phyloP scores from a whole-genome alignment of 345 rosid genomes.

The Pugionium dolabratum region DNA sequence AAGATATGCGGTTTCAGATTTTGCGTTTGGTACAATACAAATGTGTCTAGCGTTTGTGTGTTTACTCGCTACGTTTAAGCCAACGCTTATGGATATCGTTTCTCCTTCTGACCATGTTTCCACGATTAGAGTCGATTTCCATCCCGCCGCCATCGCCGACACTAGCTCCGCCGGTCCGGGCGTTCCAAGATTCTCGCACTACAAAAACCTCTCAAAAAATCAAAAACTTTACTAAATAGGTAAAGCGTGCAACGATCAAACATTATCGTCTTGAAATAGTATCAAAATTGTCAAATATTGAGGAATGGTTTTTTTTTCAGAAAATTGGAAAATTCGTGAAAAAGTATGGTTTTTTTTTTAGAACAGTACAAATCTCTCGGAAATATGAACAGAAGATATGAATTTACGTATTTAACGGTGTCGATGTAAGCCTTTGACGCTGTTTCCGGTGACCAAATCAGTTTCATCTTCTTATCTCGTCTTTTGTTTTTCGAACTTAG shows the following conservation, averaged over 20 bases:
- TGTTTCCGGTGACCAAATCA: conserved; percentile 85
- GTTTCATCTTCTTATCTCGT: conserved; percentile 59
- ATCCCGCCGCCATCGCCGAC: conserved; percentile 93
- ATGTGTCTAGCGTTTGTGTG: conserved; percentile 81
- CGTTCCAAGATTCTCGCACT: conserved; percentile 60
- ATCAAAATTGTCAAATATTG: not conserved
- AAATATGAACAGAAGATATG: conserved; percentile 4
- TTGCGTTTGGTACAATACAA: conserved; percentile 70
- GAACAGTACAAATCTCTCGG: too few species aligned
- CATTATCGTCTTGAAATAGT: not conserved
- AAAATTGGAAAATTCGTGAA: too few species aligned
- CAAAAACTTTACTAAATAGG: not conserved
- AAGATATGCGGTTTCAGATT: conserved; percentile 55
- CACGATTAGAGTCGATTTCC: conserved; percentile 72
- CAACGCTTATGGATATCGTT: conserved; percentile 61
- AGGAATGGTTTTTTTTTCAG: too few species aligned
- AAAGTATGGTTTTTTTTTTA: too few species aligned
- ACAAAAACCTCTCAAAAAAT: conserved; percentile 14
- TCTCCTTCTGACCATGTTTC: conserved; percentile 86
- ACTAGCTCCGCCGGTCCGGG: conserved; percentile 84
- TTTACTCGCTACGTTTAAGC: conserved; percentile 63
- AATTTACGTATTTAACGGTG: conserved; percentile 69
- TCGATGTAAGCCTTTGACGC: conserved; percentile 86
- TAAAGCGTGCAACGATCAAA: conserved; percentile 18
- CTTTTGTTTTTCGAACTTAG: not conserved